A percentile compares a stretch with the other conserved stretches of the same genome.
Conservation (phyloP, 257 asterid species). For the Gardenia jasminoides region DNA sequence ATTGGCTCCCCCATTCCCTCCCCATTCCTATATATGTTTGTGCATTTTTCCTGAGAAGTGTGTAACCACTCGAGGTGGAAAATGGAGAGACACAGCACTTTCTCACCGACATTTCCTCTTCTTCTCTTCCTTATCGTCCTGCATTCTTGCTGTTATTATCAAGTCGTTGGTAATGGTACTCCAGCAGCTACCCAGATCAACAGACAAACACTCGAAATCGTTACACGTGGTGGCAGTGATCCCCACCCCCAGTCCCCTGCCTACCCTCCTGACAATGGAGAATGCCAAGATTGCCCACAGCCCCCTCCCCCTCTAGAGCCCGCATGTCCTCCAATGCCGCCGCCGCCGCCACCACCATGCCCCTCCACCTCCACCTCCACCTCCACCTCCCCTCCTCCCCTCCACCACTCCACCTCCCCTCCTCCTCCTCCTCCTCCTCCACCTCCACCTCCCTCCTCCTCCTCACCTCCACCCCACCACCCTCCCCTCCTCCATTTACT, state of each 20-base stretch:
- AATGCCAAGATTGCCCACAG: constrained; percentile 32
- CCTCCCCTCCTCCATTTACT: not conserved
- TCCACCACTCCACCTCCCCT: not conserved
- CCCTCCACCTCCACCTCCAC: not conserved
- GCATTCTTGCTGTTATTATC: constrained; percentile 13
- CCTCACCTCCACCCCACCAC: not conserved
- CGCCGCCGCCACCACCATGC: not conserved
- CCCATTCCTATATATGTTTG: too few relatives aligned
- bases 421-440: constrained; percentile 1
- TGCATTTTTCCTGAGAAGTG: too few relatives aligned
- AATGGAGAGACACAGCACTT: constrained; percentile 17
- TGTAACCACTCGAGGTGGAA: not conserved
- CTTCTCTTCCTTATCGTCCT: constrained; percentile 24
- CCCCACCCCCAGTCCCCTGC: constrained; percentile 17
- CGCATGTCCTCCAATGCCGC: not conserved
- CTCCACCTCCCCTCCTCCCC: not conserved
- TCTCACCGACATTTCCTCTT: constrained; percentile 7
- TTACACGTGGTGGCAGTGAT: constrained; percentile 28
- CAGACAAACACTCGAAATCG: constrained; percentile 33
- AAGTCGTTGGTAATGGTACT: not conserved
- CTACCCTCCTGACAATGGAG: constrained; percentile 28
- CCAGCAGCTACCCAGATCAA: constrained; percentile 2
- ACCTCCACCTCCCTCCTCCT: not conserved
- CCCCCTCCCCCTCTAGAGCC: constrained; percentile 2
- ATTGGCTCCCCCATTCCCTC: not conserved